Conservation (phyloP, 352 stramenopile species). For the Phytophthora palmivora region DNA sequence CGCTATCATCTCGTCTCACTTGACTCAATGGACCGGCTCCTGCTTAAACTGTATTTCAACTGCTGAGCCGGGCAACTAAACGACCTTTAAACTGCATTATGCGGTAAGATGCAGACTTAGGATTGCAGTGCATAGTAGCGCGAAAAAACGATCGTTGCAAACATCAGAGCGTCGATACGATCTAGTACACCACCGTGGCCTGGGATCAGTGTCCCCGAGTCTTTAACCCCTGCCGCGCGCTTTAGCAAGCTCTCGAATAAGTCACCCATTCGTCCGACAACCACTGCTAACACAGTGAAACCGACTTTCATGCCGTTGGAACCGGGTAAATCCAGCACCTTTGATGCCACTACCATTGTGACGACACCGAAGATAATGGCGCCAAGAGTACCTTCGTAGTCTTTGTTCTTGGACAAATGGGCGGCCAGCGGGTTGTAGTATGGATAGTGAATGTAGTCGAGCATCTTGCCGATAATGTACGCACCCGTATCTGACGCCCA, state of each 20-base stretch:
- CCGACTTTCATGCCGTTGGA: constrained; percentile 75
- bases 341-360: constrained; percentile 77
- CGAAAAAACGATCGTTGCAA: constrained; percentile 69
- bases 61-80: not conserved
- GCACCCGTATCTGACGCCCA: constrained; percentile 91
- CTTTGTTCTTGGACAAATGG: constrained; percentile 95
- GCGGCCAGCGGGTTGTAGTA: constrained; percentile 83
- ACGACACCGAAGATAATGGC: constrained; percentile 79
- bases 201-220: constrained; percentile 94
- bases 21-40: not conserved
- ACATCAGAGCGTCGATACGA: constrained; percentile 95
- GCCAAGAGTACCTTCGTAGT: constrained; percentile 93
- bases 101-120: constrained; percentile 5
- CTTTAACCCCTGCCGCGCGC: constrained; percentile 93
- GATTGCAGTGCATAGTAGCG: constrained; percentile 49
- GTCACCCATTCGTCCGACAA: constrained; percentile 94
- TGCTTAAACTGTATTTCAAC: too few relatives aligned
- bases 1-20: not conserved
- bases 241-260: constrained; percentile 97
- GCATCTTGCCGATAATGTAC: constrained; percentile 92
- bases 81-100: too few relatives aligned
- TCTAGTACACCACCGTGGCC: constrained; percentile 96
- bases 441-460: constrained; percentile 86
- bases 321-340: constrained; percentile 75
- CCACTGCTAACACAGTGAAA: constrained; percentile 89